These are phyloP conservation scores for Suillus bovinus DNA, from an alignment of 768 basidiomycete species.

Conservation along the genomic window DNA sequence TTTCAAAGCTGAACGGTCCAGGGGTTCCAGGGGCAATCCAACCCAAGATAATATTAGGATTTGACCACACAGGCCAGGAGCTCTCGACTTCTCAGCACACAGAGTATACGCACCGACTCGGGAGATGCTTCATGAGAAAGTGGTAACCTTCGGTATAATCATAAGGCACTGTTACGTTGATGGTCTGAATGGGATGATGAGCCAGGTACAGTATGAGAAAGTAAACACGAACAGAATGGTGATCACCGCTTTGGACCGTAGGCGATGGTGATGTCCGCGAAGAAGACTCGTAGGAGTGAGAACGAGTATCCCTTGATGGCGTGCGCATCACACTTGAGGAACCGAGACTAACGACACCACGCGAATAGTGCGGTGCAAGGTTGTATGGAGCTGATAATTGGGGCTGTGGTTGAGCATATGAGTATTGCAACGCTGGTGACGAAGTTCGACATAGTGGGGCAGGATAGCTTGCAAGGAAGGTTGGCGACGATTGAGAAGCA, in stretches of 20 bases:
- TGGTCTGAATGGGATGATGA: slow-evolving; percentile 58
- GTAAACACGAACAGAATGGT: slow-evolving; percentile 25
- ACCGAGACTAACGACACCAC: slow-evolving; percentile 45
- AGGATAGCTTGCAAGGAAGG: slow-evolving; percentile 31
- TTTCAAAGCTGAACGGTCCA: slow-evolving; percentile 73
- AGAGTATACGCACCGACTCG: slow-evolving; percentile 64
- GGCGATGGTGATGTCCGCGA: slow-evolving; percentile 45
- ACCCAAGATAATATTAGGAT: slow-evolving; percentile 37
- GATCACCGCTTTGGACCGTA: slow-evolving; percentile 38
- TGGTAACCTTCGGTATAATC: slow-evolving; percentile 98
- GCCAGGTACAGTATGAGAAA: slow-evolving; percentile 20
- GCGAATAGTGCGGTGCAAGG: slow-evolving; percentile 47
- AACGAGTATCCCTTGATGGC: slow-evolving; percentile 28
- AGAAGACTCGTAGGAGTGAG: slow-evolving; percentile 27
- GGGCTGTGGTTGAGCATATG: slow-evolving; percentile 27
- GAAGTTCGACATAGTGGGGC: slow-evolving; percentile 33
- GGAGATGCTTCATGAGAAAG: slow-evolving; percentile 92
- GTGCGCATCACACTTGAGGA: slow-evolving; percentile 34
- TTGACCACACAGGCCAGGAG: slow-evolving; percentile 43
- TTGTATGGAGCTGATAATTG: slow-evolving; percentile 27
- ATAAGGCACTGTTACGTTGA: slow-evolving; percentile 69
- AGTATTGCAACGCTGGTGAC: slow-evolving; percentile 42
- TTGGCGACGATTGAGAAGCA: slow-evolving; percentile 28
- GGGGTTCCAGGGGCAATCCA: slow-evolving; percentile 31
- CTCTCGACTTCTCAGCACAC: slow-evolving; percentile 34